Evolutionary conservation across 2,329 filamentous ascomycete genomes (phyloP).

Genomic region (Cercospora sp.): DNA sequence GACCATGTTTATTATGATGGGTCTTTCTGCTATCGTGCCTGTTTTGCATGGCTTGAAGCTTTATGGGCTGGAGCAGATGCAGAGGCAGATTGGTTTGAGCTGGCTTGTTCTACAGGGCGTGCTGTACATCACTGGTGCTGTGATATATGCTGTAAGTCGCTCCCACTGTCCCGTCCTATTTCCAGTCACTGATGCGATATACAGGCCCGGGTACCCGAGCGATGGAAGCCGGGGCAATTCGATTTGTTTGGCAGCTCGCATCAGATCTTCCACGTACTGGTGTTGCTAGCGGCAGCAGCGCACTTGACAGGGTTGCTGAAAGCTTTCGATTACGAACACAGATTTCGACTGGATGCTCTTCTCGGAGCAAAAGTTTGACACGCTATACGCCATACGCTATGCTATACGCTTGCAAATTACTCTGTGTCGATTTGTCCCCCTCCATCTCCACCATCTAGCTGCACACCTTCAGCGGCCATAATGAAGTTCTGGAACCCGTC

Average conservation of each 20-base stretch:
- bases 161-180: neutral
- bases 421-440: neutral
- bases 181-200: neutral
- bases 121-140: conserved; percentile 83
- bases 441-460: neutral
- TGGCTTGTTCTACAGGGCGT: conserved; percentile 79
- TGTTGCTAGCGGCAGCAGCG: conserved; percentile 75
- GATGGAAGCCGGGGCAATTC: conserved; percentile 72
- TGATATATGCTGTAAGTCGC: conserved; percentile 73
- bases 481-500: conserved; percentile 3
- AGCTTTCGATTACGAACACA: conserved; percentile 83
- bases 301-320: conserved; percentile 79
- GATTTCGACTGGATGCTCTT: conserved; percentile 10
- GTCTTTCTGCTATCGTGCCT: conserved; percentile 78
- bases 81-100: conserved; percentile 72
- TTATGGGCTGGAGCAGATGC: conserved; percentile 67
- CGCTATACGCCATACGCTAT: neutral
- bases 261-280: conserved; percentile 91
- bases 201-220: conserved; percentile 78
- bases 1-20: conserved; percentile 84
- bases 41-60: conserved; percentile 72
- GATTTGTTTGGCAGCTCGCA: conserved; percentile 94
- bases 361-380: neutral
- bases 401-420: neutral
- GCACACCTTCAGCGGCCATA: conserved; percentile 2